phyloP scores from a whole-genome alignment of 306 rosid genomes.

The Amphicarpaea edgeworthii region DNA sequence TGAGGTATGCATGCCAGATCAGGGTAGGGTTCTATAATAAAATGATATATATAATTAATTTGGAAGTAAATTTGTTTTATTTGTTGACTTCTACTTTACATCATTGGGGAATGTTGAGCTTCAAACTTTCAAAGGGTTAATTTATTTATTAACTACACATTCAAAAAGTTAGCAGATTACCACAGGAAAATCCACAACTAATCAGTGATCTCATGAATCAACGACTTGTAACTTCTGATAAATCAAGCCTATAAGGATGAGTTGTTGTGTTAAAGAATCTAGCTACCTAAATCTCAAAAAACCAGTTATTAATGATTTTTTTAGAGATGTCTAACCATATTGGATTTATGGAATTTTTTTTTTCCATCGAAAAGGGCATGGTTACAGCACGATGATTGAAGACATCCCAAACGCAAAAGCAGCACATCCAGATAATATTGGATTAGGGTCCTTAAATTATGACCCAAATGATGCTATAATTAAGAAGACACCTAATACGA shows the following conservation, averaged over 20 bases:
- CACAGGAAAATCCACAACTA: constrained; percentile 8
- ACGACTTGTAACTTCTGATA: not conserved
- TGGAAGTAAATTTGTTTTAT: constrained; percentile 24
- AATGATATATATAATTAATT: constrained; percentile 14
- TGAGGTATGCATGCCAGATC: constrained; percentile 5
- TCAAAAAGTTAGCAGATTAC: not conserved
- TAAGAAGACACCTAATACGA: too few relatives aligned
- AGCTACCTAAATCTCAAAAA: too few relatives aligned
- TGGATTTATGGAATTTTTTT: too few relatives aligned
- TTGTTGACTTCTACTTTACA: constrained; percentile 25
- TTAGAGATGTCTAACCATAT: too few relatives aligned
- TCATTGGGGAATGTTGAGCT: not conserved
- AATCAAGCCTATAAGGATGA: not conserved
- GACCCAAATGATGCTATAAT: too few relatives aligned
- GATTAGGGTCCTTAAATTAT: too few relatives aligned
- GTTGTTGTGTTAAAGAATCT: too few relatives aligned
- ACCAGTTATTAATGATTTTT: too few relatives aligned
- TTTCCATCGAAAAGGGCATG: too few relatives aligned
- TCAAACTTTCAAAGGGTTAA: not conserved
- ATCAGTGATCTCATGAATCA: not conserved
- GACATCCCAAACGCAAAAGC: too few relatives aligned
- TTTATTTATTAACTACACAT: not conserved
- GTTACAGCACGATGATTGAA: too few relatives aligned
- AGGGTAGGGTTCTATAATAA: constrained; percentile 4
- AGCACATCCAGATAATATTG: too few relatives aligned